Evolutionary conservation across 441 rosid genomes (phyloP).

Genomic region (Flueggea neowawraea): DNA sequence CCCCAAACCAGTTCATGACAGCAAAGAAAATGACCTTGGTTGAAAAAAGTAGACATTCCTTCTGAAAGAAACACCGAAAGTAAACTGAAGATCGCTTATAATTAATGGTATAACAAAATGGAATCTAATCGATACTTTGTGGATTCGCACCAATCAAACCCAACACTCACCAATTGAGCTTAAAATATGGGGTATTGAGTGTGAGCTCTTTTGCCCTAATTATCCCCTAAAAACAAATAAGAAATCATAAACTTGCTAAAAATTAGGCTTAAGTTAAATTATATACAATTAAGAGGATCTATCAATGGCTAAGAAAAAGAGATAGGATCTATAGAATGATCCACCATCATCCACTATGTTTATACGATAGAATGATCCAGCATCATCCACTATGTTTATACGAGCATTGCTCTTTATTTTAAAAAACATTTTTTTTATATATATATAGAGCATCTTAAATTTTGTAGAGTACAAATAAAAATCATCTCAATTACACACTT

Average conservation of each 20-base stretch:
- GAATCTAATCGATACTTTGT: slow-evolving; percentile 18
- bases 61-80: too few relatives aligned
- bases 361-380: too few relatives aligned
- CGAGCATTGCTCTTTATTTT: too few relatives aligned
- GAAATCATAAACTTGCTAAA: slow-evolving; percentile 6
- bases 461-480: too few relatives aligned
- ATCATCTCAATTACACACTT: too few relatives aligned
- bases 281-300: slow-evolving; percentile 17
- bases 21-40: too few relatives aligned
- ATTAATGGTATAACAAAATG: slow-evolving; percentile 3
- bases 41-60: too few relatives aligned
- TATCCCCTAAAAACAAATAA: slow-evolving; percentile 18
- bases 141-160: slow-evolving; percentile 7
- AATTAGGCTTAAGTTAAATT: slow-evolving; percentile 14
- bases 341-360: slow-evolving; percentile 23
- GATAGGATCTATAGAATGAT: slow-evolving; percentile 17
- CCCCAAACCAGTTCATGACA: too few relatives aligned
- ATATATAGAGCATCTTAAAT: too few relatives aligned
- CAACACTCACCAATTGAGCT: not conserved
- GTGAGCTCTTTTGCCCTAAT: slow-evolving; percentile 7
- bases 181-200: slow-evolving; percentile 1
- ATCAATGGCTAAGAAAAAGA: slow-evolving; percentile 13
- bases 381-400: too few relatives aligned
- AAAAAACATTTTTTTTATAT: too few relatives aligned
- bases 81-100: not conserved